Evolutionary conservation across 2,329 filamentous ascomycete genomes (phyloP).

Genomic region (Harringtonia lauricola): DNA sequence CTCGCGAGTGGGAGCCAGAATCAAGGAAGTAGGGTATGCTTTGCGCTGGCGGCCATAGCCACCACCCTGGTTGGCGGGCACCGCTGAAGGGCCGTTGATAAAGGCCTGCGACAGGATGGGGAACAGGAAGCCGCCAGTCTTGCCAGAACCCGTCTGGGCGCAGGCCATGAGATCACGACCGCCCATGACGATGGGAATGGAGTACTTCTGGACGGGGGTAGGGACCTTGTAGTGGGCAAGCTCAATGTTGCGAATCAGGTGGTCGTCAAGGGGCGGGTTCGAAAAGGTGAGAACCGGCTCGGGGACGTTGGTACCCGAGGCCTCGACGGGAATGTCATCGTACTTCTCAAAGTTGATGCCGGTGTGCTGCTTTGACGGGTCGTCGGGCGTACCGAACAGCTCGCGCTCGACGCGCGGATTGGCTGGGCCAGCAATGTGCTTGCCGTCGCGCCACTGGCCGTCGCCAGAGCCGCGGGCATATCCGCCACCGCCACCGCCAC

Average conservation of each 20-base stretch:
- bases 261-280: conserved; percentile 90
- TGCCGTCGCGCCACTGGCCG: conserved; percentile 92
- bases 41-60: conserved; percentile 91
- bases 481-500: conserved; percentile 34
- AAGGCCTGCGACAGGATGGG: conserved; percentile 98
- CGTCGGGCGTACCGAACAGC: conserved; percentile 83
- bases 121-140: conserved; percentile 99
- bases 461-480: conserved; percentile 76
- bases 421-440: conserved; percentile 81
- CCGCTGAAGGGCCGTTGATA: conserved; percentile 68
- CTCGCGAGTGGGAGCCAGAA: conserved; percentile 94
- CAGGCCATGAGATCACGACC: conserved; percentile 99
- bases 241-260: conserved; percentile 86
- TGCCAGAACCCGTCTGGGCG: conserved; percentile 98
- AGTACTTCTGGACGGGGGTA: conserved; percentile 98
- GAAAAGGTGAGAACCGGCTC: conserved; percentile 85
- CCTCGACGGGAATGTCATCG: conserved; percentile 97
- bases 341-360: conserved; percentile 99
- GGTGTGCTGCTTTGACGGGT: conserved; percentile 89
- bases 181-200: conserved; percentile 95
- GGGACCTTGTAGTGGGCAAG: conserved; percentile 90
- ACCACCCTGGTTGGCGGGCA: conserved; percentile 49
- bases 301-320: conserved; percentile 85
- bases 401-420: conserved; percentile 91
- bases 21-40: conserved; percentile 91